phyloP scores from a whole-genome alignment of 371 early-diverging fungal species.

The Mucor piriformis region DNA sequence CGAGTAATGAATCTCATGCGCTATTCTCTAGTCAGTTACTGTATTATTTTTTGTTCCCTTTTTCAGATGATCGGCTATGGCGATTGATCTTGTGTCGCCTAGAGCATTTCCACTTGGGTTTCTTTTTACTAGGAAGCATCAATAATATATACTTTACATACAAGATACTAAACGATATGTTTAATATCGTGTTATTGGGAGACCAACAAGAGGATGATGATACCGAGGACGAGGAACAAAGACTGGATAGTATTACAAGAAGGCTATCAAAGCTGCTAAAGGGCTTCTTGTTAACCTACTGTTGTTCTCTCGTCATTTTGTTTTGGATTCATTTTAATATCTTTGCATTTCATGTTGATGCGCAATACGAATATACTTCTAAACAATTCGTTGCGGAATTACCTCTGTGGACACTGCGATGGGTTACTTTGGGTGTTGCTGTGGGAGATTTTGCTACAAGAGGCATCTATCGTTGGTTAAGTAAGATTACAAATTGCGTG shows the following conservation, averaged over 20 bases:
- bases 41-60: conserved; percentile 51
- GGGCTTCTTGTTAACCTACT: conserved; percentile 42
- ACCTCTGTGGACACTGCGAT: conserved; percentile 63
- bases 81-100: conserved; percentile 53
- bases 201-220: conserved; percentile 13
- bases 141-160: conserved; percentile 62
- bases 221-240: conserved; percentile 8
- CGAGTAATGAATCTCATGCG: conserved; percentile 26
- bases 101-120: conserved; percentile 64
- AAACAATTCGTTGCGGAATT: conserved; percentile 59
- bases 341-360: conserved; percentile 59
- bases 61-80: conserved; percentile 57
- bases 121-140: conserved; percentile 63
- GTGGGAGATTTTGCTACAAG: conserved; percentile 52
- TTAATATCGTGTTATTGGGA: conserved; percentile 51
- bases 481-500: conserved; percentile 28
- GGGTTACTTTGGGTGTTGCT: conserved; percentile 64
- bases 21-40: conserved; percentile 36
- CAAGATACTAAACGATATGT: conserved; percentile 60
- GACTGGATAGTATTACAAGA: conserved; percentile 14
- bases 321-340: conserved; percentile 70
- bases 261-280: conserved; percentile 29
- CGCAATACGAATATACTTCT: conserved; percentile 20
- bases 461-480: conserved; percentile 40
- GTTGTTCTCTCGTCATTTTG: conserved; percentile 49